Evolutionary conservation across 352 stramenopile species (phyloP), one percentile per base, ranked within the genome.

Genomic region (Poterioochromonas sp.): DNA sequence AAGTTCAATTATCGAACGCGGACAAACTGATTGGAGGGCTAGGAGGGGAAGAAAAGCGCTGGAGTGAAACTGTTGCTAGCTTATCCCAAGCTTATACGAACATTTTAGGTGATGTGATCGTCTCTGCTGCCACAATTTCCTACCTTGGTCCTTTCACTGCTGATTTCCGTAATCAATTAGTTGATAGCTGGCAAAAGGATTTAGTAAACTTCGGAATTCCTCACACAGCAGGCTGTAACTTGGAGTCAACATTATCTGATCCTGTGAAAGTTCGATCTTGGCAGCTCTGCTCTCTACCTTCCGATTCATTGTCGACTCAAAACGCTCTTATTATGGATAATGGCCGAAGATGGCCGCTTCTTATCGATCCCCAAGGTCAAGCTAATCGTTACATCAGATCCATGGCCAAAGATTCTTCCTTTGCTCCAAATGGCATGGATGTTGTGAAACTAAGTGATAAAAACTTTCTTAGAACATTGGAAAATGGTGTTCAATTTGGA

Each of bases 21-120:
- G 89, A 94, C 68, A 97, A 97, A 76, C 84, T 97, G 0, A 91
- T 97, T 5, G 88, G 88, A 29, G 91, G 93, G 15, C 83, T 97
- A 0, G 90, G 87, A 0, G 94, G 90, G 5, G 93, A 97, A 80
- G 89, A 90, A 51, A 88, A 83, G 5, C 90, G 93, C 0, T 97
- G 93, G 93, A 96, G 88, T 0, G 90, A 90, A 77, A 92, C 97
- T 63, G 92, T 97, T 11, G 89, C 90, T 32, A 87, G 84, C 0
- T 78, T 97, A 18, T 87, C 93, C 18, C 60, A 89, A 2, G 88
- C 95, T 60, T 88, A 88, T 22, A 86, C 90, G 37, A 86, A 91
- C 26, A 83, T 97, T 12, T 90, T 95, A 85, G 58, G 88, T 0
- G 86, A 96, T 47, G 83, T 94, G 32, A 90, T 96, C 70, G 29